A percentile compares a stretch with the other conserved stretches of the same genome.
phyloP scores from a whole-genome alignment of 1,284 basidiomycete species.

The Trametes versicolor region DNA sequence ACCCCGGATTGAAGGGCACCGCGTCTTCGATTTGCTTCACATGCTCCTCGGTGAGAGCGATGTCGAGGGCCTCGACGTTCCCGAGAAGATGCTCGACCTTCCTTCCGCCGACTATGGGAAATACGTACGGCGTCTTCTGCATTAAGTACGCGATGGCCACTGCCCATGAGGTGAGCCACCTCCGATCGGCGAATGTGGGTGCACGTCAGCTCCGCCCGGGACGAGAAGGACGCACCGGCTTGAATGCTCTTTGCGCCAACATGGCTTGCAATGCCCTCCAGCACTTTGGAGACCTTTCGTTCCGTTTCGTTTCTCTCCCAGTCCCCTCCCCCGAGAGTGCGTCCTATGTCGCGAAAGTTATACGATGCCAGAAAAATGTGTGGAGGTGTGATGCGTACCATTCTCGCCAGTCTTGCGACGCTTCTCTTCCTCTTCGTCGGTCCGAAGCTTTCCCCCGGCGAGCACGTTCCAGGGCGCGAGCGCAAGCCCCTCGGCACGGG shows the following conservation, averaged over 20 bases:
- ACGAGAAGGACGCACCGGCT: slow-evolving; percentile 38
- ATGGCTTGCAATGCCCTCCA: slow-evolving; percentile 38
- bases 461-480: slow-evolving; percentile 14
- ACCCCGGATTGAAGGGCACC: slow-evolving; percentile 52
- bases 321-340: slow-evolving; percentile 13
- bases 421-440: slow-evolving; percentile 39
- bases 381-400: background rate
- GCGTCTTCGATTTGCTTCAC: slow-evolving; percentile 53
- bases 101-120: slow-evolving; percentile 48
- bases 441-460: slow-evolving; percentile 38
- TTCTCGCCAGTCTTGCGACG: slow-evolving; percentile 34
- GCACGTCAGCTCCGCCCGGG: slow-evolving; percentile 51
- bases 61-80: slow-evolving; percentile 57
- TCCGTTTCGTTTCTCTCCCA: slow-evolving; percentile 40
- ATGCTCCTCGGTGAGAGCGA: slow-evolving; percentile 51
- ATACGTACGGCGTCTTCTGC: slow-evolving; percentile 12
- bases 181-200: slow-evolving; percentile 44
- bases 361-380: background rate
- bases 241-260: slow-evolving; percentile 35
- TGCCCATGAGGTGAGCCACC: slow-evolving; percentile 43
- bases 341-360: slow-evolving; percentile 6
- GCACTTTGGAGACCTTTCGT: slow-evolving; percentile 32
- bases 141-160: slow-evolving; percentile 34
- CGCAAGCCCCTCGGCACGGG: slow-evolving; percentile 1
- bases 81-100: slow-evolving; percentile 57